These are phyloP conservation scores for Aspergillus tanneri DNA, from an alignment of 2,329 filamentous ascomycete species.

Conservation along the genomic window DNA sequence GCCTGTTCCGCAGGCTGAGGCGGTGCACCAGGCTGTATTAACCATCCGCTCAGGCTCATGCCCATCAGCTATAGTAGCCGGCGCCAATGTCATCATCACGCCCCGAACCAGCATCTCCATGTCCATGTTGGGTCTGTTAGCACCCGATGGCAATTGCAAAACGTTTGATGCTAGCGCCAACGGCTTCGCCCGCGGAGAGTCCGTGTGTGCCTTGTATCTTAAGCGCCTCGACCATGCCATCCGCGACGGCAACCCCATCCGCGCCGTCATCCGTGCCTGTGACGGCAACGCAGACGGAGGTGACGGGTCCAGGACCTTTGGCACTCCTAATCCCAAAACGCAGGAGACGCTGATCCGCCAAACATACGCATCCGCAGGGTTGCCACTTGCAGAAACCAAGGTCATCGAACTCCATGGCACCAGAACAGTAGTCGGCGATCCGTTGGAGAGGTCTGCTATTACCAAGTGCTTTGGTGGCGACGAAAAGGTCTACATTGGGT, in stretches of 20 bases:
- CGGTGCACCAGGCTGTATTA: slow-evolving; percentile 31
- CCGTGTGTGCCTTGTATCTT: slow-evolving; percentile 29
- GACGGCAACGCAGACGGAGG: slow-evolving; percentile 26
- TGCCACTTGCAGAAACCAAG: slow-evolving; percentile 4
- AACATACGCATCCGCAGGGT: slow-evolving; percentile 1
- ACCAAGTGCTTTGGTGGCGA: slow-evolving; percentile 5
- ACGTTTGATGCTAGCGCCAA: slow-evolving; percentile 29
- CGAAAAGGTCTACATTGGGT: slow-evolving; percentile 2
- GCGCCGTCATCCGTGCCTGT: slow-evolving; percentile 29
- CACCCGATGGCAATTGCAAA: slow-evolving; percentile 25
- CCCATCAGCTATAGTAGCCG: slow-evolving; percentile 31
- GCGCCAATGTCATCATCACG: slow-evolving; percentile 34
- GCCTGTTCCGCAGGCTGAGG: slow-evolving; percentile 38
- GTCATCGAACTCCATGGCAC: slow-evolving; percentile 15
- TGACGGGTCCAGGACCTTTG: slow-evolving; percentile 5
- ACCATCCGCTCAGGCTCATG: slow-evolving; percentile 11
- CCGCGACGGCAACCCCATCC: slow-evolving; percentile 28
- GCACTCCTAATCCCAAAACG: neutral
- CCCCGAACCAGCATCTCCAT: slow-evolving; percentile 28
- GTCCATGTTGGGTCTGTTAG: slow-evolving; percentile 35
- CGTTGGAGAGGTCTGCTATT: slow-evolving; percentile 9
- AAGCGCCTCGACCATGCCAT: slow-evolving; percentile 31
- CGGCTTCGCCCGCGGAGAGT: slow-evolving; percentile 35
- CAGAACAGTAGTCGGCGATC: slow-evolving; percentile 12
- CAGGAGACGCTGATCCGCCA: slow-evolving; percentile 11